phyloP scores from a whole-genome alignment of 371 early-diverging fungal species.

The Conidiobolus coronatus region DNA sequence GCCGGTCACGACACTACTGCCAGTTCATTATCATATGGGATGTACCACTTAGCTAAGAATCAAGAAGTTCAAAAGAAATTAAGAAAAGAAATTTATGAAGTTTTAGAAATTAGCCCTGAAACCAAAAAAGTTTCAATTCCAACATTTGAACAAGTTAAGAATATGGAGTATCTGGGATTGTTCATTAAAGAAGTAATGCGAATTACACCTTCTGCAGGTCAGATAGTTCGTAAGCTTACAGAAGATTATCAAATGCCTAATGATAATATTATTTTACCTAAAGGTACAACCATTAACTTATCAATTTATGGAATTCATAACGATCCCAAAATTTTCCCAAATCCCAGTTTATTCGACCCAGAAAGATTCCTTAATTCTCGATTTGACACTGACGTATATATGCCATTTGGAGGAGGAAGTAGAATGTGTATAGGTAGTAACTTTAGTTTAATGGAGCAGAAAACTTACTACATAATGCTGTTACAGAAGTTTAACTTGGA shows the following conservation, averaged over 20 bases:
- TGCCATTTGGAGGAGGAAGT: background rate
- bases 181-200: background rate
- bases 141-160: background rate
- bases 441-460: background rate
- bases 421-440: background rate
- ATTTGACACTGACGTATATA: too few species aligned
- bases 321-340: background rate
- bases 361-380: constrained; percentile 16
- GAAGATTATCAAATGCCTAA: background rate
- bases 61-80: background rate
- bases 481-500: background rate
- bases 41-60: constrained; percentile 7
- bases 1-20: constrained; percentile 11
- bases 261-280: background rate
- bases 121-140: background rate
- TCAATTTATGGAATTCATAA: background rate
- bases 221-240: background rate
- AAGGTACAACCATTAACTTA: background rate
- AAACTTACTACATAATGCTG: background rate
- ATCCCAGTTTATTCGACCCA: constrained; percentile 20
- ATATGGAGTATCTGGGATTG: background rate
- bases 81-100: constrained; percentile 3
- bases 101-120: background rate
- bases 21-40: constrained; percentile 9
- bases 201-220: background rate